A percentile compares a stretch with the other conserved stretches of the same genome.
These are phyloP conservation scores for Balamuthia mandrillaris DNA, from an alignment of 208 protist genomes.

Conservation along the genomic window DNA sequence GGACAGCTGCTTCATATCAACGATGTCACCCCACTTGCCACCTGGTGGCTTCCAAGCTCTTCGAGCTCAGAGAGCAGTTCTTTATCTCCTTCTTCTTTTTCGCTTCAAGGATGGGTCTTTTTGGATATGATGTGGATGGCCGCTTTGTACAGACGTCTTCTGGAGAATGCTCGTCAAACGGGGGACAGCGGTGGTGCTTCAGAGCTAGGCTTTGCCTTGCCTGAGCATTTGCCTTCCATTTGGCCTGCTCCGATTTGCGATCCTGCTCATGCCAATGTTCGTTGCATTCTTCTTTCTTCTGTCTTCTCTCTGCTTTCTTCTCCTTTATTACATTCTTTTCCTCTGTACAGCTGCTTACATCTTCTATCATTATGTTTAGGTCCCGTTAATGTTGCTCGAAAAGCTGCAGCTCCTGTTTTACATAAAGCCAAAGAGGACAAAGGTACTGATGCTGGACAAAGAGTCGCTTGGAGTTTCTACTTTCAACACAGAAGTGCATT, in stretches of 20 bases:
- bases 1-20: no score
- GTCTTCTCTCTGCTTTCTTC: no score
- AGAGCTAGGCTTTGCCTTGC: neutral
- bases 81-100: no score
- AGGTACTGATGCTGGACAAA: conserved; percentile 1
- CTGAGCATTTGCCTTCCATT: neutral
- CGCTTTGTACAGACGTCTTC: neutral
- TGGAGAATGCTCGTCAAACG: neutral
- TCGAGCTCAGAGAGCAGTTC: no score
- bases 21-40: no score
- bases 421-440: neutral
- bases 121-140: neutral
- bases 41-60: no score
- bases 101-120: neutral
- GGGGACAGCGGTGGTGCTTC: neutral
- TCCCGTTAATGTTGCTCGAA: neutral
- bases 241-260: neutral
- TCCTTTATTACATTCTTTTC: neutral
- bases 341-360: neutral
- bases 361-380: neutral
- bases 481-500: neutral
- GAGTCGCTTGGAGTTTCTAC: neutral
- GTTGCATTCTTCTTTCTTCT: no score
- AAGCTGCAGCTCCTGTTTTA: neutral
- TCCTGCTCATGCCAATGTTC: no score